phyloP scores from a whole-genome alignment of 2,329 filamentous ascomycete species.

The Dactylonectria estremocensis region DNA sequence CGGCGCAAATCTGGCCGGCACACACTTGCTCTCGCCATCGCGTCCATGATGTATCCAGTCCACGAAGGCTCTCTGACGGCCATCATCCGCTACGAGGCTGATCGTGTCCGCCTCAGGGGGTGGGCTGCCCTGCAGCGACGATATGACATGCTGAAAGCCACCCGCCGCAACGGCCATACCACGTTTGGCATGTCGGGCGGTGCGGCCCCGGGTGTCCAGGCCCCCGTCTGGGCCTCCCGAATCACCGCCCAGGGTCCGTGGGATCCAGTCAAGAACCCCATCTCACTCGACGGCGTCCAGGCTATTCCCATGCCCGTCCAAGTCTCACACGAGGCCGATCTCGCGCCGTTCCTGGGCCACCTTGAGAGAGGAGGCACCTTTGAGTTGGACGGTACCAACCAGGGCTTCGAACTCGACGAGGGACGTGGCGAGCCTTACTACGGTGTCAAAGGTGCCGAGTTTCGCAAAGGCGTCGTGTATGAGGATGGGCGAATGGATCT shows the following conservation, averaged over 20 bases:
- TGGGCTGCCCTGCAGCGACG: conserved; percentile 56
- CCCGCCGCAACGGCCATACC: conserved; percentile 51
- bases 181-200: conserved; percentile 49
- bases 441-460: conserved; percentile 54
- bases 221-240: conserved; percentile 52
- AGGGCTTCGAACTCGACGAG: conserved; percentile 51
- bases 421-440: conserved; percentile 57
- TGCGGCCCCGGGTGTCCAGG: conserved; percentile 51
- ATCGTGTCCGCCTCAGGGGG: conserved; percentile 55
- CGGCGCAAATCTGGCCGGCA: conserved; percentile 54
- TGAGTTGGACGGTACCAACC: conserved; percentile 41
- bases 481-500: conserved; percentile 68
- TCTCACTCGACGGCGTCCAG: conserved; percentile 51
- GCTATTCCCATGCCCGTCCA: conserved; percentile 55
- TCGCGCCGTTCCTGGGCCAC: conserved; percentile 54
- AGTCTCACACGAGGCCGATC: conserved; percentile 50
- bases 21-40: conserved; percentile 50
- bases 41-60: conserved; percentile 53
- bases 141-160: conserved; percentile 53
- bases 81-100: conserved; percentile 56
- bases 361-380: conserved; percentile 51
- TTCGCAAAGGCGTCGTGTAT: conserved; percentile 60
- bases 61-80: conserved; percentile 54
- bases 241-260: conserved; percentile 55
- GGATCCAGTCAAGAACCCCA: conserved; percentile 49